phyloP scores from a whole-genome alignment of 768 basidiomycete species.

The Calocera cornea region DNA sequence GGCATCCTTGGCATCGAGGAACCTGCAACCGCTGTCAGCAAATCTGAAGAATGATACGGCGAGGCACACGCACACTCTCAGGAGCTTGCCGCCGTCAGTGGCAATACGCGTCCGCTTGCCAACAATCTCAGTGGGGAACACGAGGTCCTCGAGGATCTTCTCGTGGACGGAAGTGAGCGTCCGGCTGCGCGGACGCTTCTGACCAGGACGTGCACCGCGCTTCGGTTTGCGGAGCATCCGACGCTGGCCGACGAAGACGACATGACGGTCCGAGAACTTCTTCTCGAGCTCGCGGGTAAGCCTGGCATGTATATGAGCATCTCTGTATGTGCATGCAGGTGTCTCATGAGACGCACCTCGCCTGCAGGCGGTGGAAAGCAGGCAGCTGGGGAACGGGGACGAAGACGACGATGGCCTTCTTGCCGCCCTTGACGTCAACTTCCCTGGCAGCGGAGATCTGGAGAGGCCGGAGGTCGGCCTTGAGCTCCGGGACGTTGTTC shows the following conservation, averaged over 20 bases:
- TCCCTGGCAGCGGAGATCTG: constrained; percentile 98
- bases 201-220: constrained; percentile 79
- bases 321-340: neutral
- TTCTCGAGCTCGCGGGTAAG: constrained; percentile 98
- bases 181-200: constrained; percentile 93
- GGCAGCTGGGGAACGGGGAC: constrained; percentile 95
- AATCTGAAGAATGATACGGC: neutral
- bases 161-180: constrained; percentile 97
- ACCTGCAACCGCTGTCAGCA: constrained; percentile 36
- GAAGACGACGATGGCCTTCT: constrained; percentile 98
- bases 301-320: constrained; percentile 34
- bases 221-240: constrained; percentile 96
- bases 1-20: constrained; percentile 95
- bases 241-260: constrained; percentile 97
- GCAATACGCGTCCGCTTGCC: constrained; percentile 94
- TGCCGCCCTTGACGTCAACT: constrained; percentile 97
- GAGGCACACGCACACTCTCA: constrained; percentile 75
- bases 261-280: constrained; percentile 99
- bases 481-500: constrained; percentile 96
- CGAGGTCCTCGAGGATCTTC: constrained; percentile 96
- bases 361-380: constrained; percentile 97
- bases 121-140: constrained; percentile 97
- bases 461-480: constrained; percentile 84
- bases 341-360: constrained; percentile 45
- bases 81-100: constrained; percentile 85